Evolutionary conservation across 306 rosid species (phyloP), one percentile per base, ranked within the genome.

Genomic region (Acacia confusa): DNA sequence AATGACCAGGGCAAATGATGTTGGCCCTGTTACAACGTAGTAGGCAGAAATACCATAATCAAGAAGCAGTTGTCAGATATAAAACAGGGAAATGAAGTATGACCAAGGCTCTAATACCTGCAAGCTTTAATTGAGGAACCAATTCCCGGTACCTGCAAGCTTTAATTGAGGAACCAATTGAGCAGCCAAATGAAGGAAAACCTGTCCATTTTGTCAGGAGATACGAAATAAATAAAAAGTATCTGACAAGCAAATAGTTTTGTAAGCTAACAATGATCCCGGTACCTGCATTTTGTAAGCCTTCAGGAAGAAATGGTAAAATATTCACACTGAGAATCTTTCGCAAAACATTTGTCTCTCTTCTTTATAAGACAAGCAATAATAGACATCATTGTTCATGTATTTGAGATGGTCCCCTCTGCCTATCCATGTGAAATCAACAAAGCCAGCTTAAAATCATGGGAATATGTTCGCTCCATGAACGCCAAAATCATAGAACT

Each of bases 1-100:
- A 76, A 95, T 74, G 53, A 93, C 43, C 1, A 97, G 99, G 43
- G 97, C 98, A 85, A 95, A 95, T 70, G 99, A 95, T 67, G 99
- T 95, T 43, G 99, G 99, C 32, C 99, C 99, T 95, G 90, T 70
- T 24, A 72, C 61, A 57, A 66, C 27, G 68, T 32, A 82, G 73
- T 27, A 43, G 19, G 25, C 70, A 72, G 72, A 87, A 79, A 61
- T 34, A 45, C 73, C 72, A 66, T 78, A 77, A 75, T 70, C 40
- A 78, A 76, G 71, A 25, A 27, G 75, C 17, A 65, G 68, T 22
- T 9, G 73, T 65, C 22, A 32, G 8, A 6, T 30, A 58, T 30
- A 19, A 76, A 28, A n/a, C 3, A 61, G 9, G 17, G 63, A 41
- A 69, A 66, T 43, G n/a, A 83, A 32, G 68, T 57, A 72, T 58